Percentiles rank a stretch among this genome's conserved stretches.
phyloP scores from a whole-genome alignment of 352 stramenopile species.

The Aphanomyces invadans region DNA sequence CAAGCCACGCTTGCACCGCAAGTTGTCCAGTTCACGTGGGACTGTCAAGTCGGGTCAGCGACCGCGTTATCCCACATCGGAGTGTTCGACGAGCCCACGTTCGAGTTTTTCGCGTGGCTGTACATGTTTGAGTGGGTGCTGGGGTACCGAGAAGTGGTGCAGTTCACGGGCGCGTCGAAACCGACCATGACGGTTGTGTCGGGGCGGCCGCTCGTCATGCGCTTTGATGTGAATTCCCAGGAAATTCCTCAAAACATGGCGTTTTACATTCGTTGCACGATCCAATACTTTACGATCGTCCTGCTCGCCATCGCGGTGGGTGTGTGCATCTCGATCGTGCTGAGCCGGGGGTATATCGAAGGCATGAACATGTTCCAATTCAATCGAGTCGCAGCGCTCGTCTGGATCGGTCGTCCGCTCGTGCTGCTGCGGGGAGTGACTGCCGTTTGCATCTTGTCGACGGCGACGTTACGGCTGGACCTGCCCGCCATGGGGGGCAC shows the following conservation, averaged over 20 bases:
- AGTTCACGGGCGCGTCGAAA: not conserved
- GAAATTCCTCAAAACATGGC: constrained; percentile 18
- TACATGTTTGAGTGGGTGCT: constrained; percentile 4
- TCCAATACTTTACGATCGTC: constrained; percentile 10
- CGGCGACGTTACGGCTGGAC: not conserved
- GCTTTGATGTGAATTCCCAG: not conserved
- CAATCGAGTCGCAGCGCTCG: constrained; percentile 11
- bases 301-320: not conserved
- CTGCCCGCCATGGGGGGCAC: not conserved
- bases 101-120: constrained; percentile 14
- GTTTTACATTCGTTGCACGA: constrained; percentile 4
- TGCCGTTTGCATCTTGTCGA: constrained; percentile 1
- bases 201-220: not conserved
- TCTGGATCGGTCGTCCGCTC: constrained; percentile 17
- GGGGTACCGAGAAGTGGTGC: not conserved
- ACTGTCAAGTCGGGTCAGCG: not conserved
- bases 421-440: constrained; percentile 9
- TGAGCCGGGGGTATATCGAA: constrained; percentile 2
- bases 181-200: not conserved
- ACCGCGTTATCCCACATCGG: not conserved
- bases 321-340: not conserved
- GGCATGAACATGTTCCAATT: constrained; percentile 9
- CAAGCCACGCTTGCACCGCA: not conserved
- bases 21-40: not conserved
- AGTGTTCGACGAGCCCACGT: not conserved